Conservation (phyloP, 495 filamentous ascomycete genomes). For the Cercophora newfieldiana region DNA sequence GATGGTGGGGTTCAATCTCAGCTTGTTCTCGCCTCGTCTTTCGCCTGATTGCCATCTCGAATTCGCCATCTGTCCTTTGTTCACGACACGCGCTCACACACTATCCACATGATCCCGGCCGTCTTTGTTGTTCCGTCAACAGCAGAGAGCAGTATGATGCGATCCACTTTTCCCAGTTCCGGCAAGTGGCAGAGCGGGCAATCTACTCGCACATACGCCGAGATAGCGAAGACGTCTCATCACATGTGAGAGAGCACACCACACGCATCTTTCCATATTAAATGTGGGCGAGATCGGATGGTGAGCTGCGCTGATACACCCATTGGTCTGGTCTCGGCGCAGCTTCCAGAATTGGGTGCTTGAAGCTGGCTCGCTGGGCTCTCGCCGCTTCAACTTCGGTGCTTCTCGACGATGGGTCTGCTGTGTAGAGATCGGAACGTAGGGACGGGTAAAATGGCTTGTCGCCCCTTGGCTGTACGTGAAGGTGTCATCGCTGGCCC, state of each 20-base stretch:
- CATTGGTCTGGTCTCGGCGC: not conserved
- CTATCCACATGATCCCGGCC: not conserved
- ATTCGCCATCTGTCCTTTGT: not conserved
- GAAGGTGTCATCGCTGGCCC: slow-evolving; percentile 4
- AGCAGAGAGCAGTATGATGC: not conserved
- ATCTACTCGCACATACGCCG: not conserved
- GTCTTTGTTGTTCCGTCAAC: not conserved
- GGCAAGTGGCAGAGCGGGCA: not conserved
- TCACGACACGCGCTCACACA: not conserved
- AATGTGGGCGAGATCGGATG: not conserved
- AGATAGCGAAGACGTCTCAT: not conserved
- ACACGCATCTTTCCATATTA: not conserved
- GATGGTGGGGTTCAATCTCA: not conserved
- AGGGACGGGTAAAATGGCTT: slow-evolving; percentile 4
- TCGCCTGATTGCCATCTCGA: not conserved
- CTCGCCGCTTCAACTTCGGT: not conserved
- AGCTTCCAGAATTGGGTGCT: not conserved
- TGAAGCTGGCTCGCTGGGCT: not conserved
- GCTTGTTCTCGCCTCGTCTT: not conserved
- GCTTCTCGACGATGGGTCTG: not conserved
- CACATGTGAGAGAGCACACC: not conserved
- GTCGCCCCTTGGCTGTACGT: not conserved
- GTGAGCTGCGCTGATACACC: not conserved
- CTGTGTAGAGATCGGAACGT: not conserved
- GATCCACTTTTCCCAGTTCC: not conserved